Percentiles rank a stretch among this genome's conserved stretches.
Conservation (phyloP, 805 yeast species). For the Saccharomycopsis lassenensis region DNA sequence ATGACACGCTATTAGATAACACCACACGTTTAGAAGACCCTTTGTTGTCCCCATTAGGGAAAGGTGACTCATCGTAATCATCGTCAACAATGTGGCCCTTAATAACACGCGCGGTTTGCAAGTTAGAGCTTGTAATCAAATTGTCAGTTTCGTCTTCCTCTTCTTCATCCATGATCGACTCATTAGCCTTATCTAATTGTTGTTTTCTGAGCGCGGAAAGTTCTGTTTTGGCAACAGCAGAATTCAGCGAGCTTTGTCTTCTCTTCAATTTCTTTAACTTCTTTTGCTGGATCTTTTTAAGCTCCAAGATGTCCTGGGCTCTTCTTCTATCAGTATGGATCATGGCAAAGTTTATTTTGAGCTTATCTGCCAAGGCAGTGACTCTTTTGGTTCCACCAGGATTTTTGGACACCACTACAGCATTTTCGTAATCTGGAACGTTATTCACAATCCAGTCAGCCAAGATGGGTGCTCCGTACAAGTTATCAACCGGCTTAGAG, state of each 20-base stretch:
- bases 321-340: slow-evolving; percentile 70
- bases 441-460: slow-evolving; percentile 43
- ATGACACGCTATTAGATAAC: too few species aligned
- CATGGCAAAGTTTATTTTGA: slow-evolving; percentile 50
- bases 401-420: slow-evolving; percentile 52
- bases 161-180: slow-evolving; percentile 21
- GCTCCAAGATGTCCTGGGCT: slow-evolving; percentile 45
- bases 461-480: slow-evolving; percentile 44
- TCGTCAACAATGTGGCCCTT: slow-evolving; percentile 96
- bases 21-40: too few species aligned
- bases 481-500: slow-evolving; percentile 51
- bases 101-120: slow-evolving; percentile 92
- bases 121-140: slow-evolving; percentile 61
- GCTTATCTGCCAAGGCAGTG: slow-evolving; percentile 45
- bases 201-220: slow-evolving; percentile 24
- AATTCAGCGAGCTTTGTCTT: slow-evolving; percentile 39
- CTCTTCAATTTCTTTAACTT: slow-evolving; percentile 28
- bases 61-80: slow-evolving; percentile 66
- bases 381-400: slow-evolving; percentile 60
- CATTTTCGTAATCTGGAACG: slow-evolving; percentile 41
- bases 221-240: slow-evolving; percentile 35
- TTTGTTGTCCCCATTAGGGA: too few species aligned
- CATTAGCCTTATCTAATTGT: slow-evolving; percentile 20
- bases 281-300: slow-evolving; percentile 30
- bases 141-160: slow-evolving; percentile 50